Conservation (phyloP, 83 land plant genomes). For the Isoetes engelmannii region DNA sequence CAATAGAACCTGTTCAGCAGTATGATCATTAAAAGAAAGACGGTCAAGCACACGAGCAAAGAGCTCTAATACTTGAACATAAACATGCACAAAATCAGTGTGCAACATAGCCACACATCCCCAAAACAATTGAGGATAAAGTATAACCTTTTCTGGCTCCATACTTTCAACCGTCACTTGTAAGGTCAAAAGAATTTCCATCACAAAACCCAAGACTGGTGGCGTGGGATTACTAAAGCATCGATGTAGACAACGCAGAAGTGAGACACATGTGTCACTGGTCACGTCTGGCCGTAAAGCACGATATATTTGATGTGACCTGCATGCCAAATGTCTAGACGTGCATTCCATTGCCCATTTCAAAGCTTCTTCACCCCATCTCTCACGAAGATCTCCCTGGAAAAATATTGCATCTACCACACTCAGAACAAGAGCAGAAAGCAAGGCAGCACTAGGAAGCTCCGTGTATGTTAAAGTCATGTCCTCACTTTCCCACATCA, state of each 20-base stretch:
- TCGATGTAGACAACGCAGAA: conserved; percentile 87
- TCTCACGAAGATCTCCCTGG: conserved; percentile 94
- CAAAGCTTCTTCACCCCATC: conserved; percentile 95
- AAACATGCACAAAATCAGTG: conserved; percentile 93
- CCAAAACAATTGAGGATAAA: conserved; percentile 46
- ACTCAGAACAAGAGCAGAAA: conserved; percentile 88
- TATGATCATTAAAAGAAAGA: conserved; percentile 77
- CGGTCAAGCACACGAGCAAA: conserved; percentile 88
- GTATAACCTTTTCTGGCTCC: background rate
- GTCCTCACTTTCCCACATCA: conserved; percentile 99
- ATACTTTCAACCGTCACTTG: conserved; percentile 39
- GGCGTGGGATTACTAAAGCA: conserved; percentile 90
- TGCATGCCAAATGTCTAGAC: conserved; percentile 86
- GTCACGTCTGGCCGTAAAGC: conserved; percentile 88
- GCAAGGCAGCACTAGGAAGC: conserved; percentile 91
- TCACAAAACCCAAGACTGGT: conserved; percentile 80
- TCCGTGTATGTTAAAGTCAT: conserved; percentile 65
- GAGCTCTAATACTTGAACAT: conserved; percentile 95
- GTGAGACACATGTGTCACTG: conserved; percentile 87
- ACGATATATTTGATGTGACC: conserved; percentile 96
- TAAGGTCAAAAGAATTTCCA: conserved; percentile 91
- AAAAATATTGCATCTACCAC: conserved; percentile 98
- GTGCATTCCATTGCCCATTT: conserved; percentile 99
- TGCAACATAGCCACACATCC: conserved; percentile 99
- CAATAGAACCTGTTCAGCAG: conserved; percentile 87